phyloP scores from a whole-genome alignment of 1,139 yeast genomes.

The Diutina rugosa region DNA sequence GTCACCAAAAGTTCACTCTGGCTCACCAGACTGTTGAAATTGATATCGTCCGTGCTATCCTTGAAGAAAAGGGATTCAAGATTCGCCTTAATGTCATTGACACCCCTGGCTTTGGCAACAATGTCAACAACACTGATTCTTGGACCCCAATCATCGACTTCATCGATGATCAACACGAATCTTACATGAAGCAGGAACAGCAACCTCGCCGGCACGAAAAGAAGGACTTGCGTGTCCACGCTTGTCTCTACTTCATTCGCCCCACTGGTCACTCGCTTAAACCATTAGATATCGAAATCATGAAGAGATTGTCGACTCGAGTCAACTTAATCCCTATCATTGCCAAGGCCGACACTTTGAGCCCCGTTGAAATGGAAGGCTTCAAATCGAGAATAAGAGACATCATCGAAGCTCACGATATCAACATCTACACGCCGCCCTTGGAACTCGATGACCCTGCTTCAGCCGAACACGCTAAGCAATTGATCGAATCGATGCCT shows the following conservation, averaged over 20 bases:
- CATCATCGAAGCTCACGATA: conserved; percentile 84
- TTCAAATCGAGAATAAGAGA: conserved; percentile 85
- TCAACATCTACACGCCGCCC: conserved; percentile 83
- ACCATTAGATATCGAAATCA: conserved; percentile 88
- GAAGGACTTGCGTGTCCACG: conserved; percentile 88
- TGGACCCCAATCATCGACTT: conserved; percentile 94
- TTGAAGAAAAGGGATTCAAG: conserved; percentile 85
- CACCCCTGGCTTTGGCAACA: conserved; percentile 97
- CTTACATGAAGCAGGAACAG: conserved; percentile 90
- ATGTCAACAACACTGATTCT: conserved; percentile 81
- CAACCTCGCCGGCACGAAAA: conserved; percentile 67
- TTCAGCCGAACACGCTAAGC: conserved; percentile 69
- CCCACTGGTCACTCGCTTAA: conserved; percentile 94
- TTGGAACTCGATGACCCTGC: conserved; percentile 62
- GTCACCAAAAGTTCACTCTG: conserved; percentile 52
- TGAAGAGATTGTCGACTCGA: conserved; percentile 77
- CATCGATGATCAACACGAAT: conserved; percentile 93
- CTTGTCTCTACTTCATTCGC: conserved; percentile 85
- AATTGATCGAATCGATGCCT: conserved; percentile 84
- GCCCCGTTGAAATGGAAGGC: conserved; percentile 65
- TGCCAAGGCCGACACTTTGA: conserved; percentile 88
- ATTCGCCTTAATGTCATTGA: conserved; percentile 82
- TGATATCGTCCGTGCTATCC: conserved; percentile 76
- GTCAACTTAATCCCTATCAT: conserved; percentile 92
- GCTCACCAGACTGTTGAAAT: conserved; percentile 84